Conservation (phyloP, 1,284 basidiomycete genomes). For the Abortiporus biennis region DNA sequence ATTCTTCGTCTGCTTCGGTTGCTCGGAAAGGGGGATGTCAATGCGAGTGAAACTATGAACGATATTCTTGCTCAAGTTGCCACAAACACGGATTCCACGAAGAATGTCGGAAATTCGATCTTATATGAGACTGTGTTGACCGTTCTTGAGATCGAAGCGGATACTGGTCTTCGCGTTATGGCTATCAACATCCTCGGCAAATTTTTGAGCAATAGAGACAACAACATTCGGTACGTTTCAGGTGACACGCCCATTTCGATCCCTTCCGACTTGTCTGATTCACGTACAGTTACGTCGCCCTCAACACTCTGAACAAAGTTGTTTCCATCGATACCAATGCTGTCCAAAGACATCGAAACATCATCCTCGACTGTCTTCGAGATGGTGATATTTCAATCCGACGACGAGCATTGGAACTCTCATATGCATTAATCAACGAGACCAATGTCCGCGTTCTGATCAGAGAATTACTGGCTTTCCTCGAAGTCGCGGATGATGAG, state of each 20-base stretch:
- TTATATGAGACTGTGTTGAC: slow-evolving; percentile 97
- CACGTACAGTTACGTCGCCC: slow-evolving; percentile 81
- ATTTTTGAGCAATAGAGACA: slow-evolving; percentile 96
- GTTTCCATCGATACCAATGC: slow-evolving; percentile 98
- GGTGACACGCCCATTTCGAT: background rate
- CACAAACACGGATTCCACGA: slow-evolving; percentile 96
- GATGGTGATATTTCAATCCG: slow-evolving; percentile 99
- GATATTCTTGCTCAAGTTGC: slow-evolving; percentile 98
- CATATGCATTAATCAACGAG: slow-evolving; percentile 97
- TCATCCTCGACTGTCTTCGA: slow-evolving; percentile 95
- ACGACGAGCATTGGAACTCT: slow-evolving; percentile 92
- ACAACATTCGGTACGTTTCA: slow-evolving; percentile 85
- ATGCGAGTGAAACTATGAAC: slow-evolving; percentile 96
- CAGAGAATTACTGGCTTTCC: slow-evolving; percentile 90
- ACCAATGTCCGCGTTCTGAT: slow-evolving; percentile 91
- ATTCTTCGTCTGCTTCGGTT: slow-evolving; percentile 90
- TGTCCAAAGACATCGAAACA: slow-evolving; percentile 96
- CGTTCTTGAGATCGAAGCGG: slow-evolving; percentile 97
- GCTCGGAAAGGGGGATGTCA: slow-evolving; percentile 80
- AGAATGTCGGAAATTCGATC: slow-evolving; percentile 98
- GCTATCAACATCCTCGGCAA: slow-evolving; percentile 99
- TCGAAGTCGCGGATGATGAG: slow-evolving; percentile 98
- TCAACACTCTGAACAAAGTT: slow-evolving; percentile 98
- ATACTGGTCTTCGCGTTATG: slow-evolving; percentile 95
- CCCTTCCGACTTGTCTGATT: background rate